phyloP scores from a whole-genome alignment of 768 basidiomycete genomes.

The Boletus tylopilopsis region DNA sequence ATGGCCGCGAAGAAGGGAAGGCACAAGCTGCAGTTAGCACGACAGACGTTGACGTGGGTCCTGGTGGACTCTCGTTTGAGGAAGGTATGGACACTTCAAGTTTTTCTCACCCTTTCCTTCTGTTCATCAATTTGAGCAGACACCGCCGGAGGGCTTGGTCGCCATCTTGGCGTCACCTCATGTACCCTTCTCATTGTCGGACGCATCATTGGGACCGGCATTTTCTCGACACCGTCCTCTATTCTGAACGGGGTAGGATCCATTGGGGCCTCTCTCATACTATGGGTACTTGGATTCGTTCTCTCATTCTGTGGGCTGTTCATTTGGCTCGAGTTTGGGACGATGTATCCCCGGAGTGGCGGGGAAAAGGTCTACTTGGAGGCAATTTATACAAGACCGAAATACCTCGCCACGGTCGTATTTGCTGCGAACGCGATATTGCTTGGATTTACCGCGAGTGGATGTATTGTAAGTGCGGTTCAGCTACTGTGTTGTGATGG shows the following conservation, averaged over 20 bases:
- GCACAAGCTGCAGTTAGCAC: background rate
- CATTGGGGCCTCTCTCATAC: slow-evolving; percentile 57
- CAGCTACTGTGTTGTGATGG: background rate
- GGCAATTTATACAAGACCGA: slow-evolving; percentile 46
- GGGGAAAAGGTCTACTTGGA: slow-evolving; percentile 65
- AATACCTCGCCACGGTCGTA: slow-evolving; percentile 44
- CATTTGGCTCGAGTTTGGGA: slow-evolving; percentile 61
- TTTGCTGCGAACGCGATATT: slow-evolving; percentile 48
- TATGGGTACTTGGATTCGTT: slow-evolving; percentile 59
- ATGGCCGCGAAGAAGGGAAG: slow-evolving; percentile 2
- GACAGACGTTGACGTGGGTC: slow-evolving; percentile 24
- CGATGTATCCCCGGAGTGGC: slow-evolving; percentile 60
- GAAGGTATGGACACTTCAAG: slow-evolving; percentile 37
- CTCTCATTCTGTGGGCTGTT: slow-evolving; percentile 58
- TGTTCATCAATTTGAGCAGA: slow-evolving; percentile 27
- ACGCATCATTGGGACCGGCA: slow-evolving; percentile 60
- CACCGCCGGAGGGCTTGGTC: slow-evolving; percentile 53
- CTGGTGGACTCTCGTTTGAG: slow-evolving; percentile 45
- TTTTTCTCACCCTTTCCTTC: background rate
- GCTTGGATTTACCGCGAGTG: slow-evolving; percentile 39
- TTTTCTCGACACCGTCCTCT: slow-evolving; percentile 59
- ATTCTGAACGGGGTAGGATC: slow-evolving; percentile 56
- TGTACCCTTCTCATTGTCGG: slow-evolving; percentile 58
- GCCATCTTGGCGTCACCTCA: slow-evolving; percentile 53
- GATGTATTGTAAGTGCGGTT: slow-evolving; percentile 42